Evolutionary conservation across 2,329 filamentous ascomycete genomes (phyloP).

Genomic region (Microdochium paspali): DNA sequence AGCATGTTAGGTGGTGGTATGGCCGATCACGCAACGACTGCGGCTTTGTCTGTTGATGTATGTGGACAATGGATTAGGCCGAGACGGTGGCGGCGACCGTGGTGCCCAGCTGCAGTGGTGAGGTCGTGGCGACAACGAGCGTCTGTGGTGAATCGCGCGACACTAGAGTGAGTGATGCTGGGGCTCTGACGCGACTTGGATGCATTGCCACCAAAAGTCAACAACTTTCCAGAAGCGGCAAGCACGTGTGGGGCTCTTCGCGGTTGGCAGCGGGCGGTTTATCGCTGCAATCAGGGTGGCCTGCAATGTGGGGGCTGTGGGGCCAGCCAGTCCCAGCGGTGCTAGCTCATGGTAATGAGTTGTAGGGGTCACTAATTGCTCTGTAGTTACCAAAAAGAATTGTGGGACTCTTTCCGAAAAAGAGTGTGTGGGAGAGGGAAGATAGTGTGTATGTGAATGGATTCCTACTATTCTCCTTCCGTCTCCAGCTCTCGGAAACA

Average conservation of each 20-base stretch:
- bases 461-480: too few relatives aligned
- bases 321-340: too few relatives aligned
- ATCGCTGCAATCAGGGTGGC: background rate
- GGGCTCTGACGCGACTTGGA: too few relatives aligned
- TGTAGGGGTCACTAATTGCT: too few relatives aligned
- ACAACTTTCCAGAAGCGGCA: background rate
- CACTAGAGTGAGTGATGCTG: background rate
- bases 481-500: too few relatives aligned
- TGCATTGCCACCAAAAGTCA: background rate
- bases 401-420: too few relatives aligned
- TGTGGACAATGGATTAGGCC: too few relatives aligned
- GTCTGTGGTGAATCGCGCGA: background rate
- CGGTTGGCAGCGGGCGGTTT: background rate
- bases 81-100: background rate
- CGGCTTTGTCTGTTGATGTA: background rate
- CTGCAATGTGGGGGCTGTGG: too few relatives aligned
- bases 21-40: background rate
- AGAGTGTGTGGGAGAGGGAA: too few relatives aligned
- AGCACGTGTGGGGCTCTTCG: background rate
- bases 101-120: background rate
- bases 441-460: too few relatives aligned
- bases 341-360: too few relatives aligned
- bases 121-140: background rate
- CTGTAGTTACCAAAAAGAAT: too few relatives aligned
- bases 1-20: slow-evolving; percentile 31